Evolutionary conservation across 2,329 filamentous ascomycete species (phyloP), one percentile per base, ranked within the genome.

Genomic region (Calonectria pauciramosa): DNA sequence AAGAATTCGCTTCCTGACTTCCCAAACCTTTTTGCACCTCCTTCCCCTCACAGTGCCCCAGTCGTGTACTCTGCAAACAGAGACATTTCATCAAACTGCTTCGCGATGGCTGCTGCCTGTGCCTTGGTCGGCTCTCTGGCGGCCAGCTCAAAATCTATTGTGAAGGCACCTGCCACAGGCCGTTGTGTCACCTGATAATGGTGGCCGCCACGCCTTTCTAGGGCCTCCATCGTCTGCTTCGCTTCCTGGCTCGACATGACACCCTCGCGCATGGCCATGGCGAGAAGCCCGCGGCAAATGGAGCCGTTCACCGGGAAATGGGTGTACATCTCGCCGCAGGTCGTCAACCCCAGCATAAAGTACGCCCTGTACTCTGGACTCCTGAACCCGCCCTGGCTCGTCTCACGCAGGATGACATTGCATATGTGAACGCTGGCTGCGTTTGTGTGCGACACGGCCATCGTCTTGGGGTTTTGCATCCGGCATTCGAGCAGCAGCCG

Each of bases 291-390:
- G 8, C 34, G 56, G 14, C 56, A 63, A 18, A 63, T 63, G 14
- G 56, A 63, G 1, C 56, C 34, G 9, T 63, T 63, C 3, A 63
- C 23, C 2, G 56, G 26, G 20, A 63, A 63, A 18, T 41, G 38
- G 23, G 56, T 63, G n/a, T 63, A 63, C 56, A 41, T 41, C n/a
- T 63, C 56, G 8, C 56, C 56, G 34, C 56, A 63, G 56, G 56
- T 63, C 16, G 56, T 14, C 8, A 63, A 20, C n/a, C 56, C 56
- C 7, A 63, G 36, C 56, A 63, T 63, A 34, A 63, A 63, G 11
- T 63, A 63, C 23, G 56, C 56, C 36, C 26, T 63, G 32, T 63
- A 20, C 56, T 63, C 56, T 4, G 32, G 23, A 28, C 7, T 20
- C 38, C n/a, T 28, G 11, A 38, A 36, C n/a, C 26, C 13, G 10